phyloP scores from a whole-genome alignment of 2,329 filamentous ascomycete species.

The Penicillium sp. region DNA sequence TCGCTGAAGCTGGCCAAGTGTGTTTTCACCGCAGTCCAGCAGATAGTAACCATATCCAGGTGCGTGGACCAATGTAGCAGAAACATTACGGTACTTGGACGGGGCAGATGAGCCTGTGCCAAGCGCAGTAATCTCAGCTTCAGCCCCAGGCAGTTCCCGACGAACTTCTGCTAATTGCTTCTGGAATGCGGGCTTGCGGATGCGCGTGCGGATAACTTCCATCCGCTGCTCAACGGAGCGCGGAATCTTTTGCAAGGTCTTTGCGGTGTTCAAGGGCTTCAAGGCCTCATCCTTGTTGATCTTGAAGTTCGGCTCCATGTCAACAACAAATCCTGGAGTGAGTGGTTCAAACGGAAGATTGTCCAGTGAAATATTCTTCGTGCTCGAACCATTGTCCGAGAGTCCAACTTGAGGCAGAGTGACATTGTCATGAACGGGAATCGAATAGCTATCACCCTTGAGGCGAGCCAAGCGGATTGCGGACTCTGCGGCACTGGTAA shows the following conservation, averaged over 20 bases:
- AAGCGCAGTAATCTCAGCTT: constrained; percentile 80
- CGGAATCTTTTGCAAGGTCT: constrained; percentile 26
- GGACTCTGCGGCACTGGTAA: constrained; percentile 65
- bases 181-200: constrained; percentile 32
- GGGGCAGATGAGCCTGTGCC: constrained; percentile 89
- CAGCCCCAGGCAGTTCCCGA: constrained; percentile 66
- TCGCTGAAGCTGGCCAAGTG: constrained; percentile 79
- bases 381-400: not conserved
- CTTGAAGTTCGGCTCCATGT: constrained; percentile 48
- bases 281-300: constrained; percentile 33
- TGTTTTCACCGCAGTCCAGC: constrained; percentile 89
- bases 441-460: constrained; percentile 69
- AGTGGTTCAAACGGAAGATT: constrained; percentile 34
- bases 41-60: constrained; percentile 85
- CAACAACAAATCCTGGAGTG: constrained; percentile 43
- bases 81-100: constrained; percentile 94
- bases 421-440: constrained; percentile 65
- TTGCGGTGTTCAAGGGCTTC: constrained; percentile 25
- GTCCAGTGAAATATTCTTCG: not conserved
- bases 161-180: constrained; percentile 47
- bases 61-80: constrained; percentile 77
- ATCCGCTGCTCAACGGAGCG: constrained; percentile 31
- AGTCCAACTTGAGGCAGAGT: constrained; percentile 39
- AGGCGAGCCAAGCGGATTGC: constrained; percentile 69
- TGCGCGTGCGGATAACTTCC: constrained; percentile 24